phyloP scores from a whole-genome alignment of 2,329 filamentous ascomycete genomes.

The Neopestalotiopsis sp. region DNA sequence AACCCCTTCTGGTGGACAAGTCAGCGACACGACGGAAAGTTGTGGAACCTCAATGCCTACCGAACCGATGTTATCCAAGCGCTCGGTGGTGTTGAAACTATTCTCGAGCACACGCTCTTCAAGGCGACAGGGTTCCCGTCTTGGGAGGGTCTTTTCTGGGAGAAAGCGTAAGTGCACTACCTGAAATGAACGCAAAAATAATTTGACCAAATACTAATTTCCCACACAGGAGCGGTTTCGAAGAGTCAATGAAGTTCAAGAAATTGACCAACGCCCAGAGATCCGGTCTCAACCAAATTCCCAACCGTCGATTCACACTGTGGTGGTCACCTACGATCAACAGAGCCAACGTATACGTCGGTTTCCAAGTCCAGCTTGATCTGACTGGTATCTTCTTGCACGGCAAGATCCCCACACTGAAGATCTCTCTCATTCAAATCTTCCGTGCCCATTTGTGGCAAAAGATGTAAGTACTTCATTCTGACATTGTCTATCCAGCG shows the following conservation, averaged over 20 bases:
- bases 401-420: slow-evolving; percentile 96
- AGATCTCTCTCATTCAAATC: slow-evolving; percentile 98
- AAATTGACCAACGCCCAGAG: slow-evolving; percentile 97
- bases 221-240: slow-evolving; percentile 50
- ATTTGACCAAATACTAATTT: slow-evolving; percentile 47
- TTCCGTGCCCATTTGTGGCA: slow-evolving; percentile 99
- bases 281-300: slow-evolving; percentile 97
- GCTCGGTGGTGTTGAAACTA: slow-evolving; percentile 94
- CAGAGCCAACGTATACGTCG: slow-evolving; percentile 95
- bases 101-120: slow-evolving; percentile 95
- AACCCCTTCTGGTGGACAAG: slow-evolving; percentile 99
- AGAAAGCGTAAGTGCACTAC: slow-evolving; percentile 41
- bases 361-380: slow-evolving; percentile 99
- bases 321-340: slow-evolving; percentile 98
- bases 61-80: slow-evolving; percentile 97
- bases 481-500: not conserved
- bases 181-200: not conserved
- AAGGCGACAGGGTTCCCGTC: slow-evolving; percentile 96
- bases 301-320: slow-evolving; percentile 95
- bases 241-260: slow-evolving; percentile 91
- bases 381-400: slow-evolving; percentile 98
- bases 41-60: slow-evolving; percentile 97
- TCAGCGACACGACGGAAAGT: slow-evolving; percentile 93
- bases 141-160: slow-evolving; percentile 93
- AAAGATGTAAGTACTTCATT: slow-evolving; percentile 79